Conservation (phyloP, 129 eudicot species). For the carrot (Daucus carota) region DH1_v3.0 NC_030385.2:37089501-37090000, state of each 20-base stretch:
- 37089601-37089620: background rate
- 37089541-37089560: background rate
- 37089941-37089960: background rate
- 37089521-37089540: background rate
- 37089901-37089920: background rate
- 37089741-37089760: background rate
- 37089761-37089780: too few species aligned
- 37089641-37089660: background rate
- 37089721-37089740: too few species aligned
- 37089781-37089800: too few species aligned
- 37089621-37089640: background rate
- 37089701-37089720: background rate
- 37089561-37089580: constrained; percentile 16
- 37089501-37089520: constrained; percentile 1
- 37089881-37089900: background rate
- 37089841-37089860: background rate
- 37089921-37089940: background rate
- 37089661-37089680: background rate
- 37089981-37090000: background rate
- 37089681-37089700: background rate
- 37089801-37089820: background rate
- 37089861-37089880: background rate
- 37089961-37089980: background rate
- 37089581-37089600: background rate
- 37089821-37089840: background rate